A percentile compares a stretch with the other conserved stretches of the same genome.
Evolutionary conservation across 2,329 filamentous ascomycete genomes (phyloP).

Genomic region (Cladosporium sp.): DNA sequence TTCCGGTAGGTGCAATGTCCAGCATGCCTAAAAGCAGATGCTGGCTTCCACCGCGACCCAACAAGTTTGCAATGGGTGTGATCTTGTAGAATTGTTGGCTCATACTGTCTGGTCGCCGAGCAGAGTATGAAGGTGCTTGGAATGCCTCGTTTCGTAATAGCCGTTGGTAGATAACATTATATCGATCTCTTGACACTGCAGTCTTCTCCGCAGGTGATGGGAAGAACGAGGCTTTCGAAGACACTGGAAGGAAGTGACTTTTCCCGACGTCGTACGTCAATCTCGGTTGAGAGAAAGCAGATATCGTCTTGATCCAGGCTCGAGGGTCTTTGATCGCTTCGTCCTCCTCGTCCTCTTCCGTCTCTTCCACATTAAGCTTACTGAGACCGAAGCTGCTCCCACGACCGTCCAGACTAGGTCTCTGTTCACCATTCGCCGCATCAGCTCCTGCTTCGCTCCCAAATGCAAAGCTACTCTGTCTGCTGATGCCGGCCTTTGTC

Average conservation of each 20-base stretch:
- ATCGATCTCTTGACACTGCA: conserved; percentile 79
- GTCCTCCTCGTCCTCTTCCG: conserved; percentile 57
- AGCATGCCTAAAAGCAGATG: conserved; percentile 86
- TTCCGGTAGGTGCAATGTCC: conserved; percentile 73
- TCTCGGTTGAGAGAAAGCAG: conserved; percentile 80
- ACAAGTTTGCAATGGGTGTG: conserved; percentile 72
- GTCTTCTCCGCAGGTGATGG: conserved; percentile 79
- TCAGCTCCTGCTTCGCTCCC: conserved; percentile 38
- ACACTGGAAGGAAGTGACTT: conserved; percentile 79
- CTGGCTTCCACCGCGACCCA: conserved; percentile 75
- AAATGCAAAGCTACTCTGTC: conserved; percentile 63
- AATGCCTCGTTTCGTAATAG: conserved; percentile 91
- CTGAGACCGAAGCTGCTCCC: conserved; percentile 60
- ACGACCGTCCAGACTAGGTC: conserved; percentile 48
- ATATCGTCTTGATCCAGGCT: conserved; percentile 78
- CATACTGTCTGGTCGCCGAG: conserved; percentile 42
- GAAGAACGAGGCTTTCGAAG: conserved; percentile 46
- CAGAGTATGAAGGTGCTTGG: conserved; percentile 71
- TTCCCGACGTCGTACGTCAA: conserved; percentile 72
- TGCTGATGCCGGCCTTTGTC: conserved; percentile 43
- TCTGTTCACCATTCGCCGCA: conserved; percentile 8
- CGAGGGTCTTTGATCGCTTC: conserved; percentile 64
- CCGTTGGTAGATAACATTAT: conserved; percentile 87
- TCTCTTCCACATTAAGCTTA: conserved; percentile 47
- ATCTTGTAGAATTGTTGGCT: conserved; percentile 72